Percentiles rank a stretch among this genome's conserved stretches.
phyloP scores from a whole-genome alignment of 257 asterid genomes.

The Anisodus acutangulus region DNA sequence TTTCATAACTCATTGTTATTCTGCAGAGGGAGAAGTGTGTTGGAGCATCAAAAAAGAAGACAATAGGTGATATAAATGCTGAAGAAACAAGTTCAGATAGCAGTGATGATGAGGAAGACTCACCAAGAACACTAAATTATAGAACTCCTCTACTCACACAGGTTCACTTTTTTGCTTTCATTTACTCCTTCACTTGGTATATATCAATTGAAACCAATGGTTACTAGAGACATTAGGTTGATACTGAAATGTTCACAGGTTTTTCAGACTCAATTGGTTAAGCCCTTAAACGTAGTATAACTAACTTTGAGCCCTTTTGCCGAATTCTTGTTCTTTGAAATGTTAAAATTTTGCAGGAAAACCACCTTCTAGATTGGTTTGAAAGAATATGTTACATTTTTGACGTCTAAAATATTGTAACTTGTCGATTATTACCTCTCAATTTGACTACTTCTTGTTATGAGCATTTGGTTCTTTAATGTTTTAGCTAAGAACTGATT shows the following conservation, averaged over 20 bases:
- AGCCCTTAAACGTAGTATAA: too few species aligned
- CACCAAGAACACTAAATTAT: conserved; percentile 61
- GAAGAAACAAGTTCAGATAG: conserved; percentile 79
- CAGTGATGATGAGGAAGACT: conserved; percentile 85
- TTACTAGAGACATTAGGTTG: neutral
- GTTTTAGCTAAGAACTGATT: neutral
- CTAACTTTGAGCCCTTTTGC: too few species aligned
- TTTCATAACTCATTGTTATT: neutral
- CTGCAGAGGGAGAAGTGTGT: conserved; percentile 58
- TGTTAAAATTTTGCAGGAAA: too few species aligned
- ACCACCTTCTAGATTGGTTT: too few species aligned
- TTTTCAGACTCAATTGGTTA: too few species aligned
- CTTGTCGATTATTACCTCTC: too few species aligned
- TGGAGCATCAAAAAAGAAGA: conserved; percentile 67
- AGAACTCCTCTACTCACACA: conserved; percentile 87
- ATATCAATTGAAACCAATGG: neutral
- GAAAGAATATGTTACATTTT: too few species aligned
- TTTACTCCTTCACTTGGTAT: neutral
- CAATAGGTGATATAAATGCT: conserved; percentile 44
- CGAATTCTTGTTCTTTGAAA: too few species aligned
- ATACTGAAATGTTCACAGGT: too few species aligned
- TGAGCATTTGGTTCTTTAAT: neutral
- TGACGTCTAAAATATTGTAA: too few species aligned
- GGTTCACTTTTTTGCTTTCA: conserved; percentile 42
- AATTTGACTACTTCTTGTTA: too few species aligned